These are phyloP conservation scores for Salix brachista DNA, from an alignment of 345 rosid genomes.

Conservation along the genomic window DNA sequence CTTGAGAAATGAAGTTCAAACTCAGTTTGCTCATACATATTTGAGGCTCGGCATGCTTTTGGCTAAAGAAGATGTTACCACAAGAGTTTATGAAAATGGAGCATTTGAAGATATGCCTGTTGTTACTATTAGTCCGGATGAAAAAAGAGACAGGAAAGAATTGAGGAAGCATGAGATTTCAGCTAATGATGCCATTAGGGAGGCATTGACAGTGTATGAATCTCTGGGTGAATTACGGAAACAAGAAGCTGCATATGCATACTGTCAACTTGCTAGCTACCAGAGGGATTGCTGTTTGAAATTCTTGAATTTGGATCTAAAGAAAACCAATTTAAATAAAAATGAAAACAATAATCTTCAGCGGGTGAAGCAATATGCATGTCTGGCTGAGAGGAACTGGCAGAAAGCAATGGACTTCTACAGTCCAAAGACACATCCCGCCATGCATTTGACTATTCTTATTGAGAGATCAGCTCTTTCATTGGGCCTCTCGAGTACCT, in stretches of 20 bases:
- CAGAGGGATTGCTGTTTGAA: conserved; percentile 72
- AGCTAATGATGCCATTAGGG: conserved; percentile 87
- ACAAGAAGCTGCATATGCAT: conserved; percentile 86
- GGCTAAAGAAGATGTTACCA: conserved; percentile 59
- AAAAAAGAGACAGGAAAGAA: conserved; percentile 35
- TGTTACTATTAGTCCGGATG: conserved; percentile 14
- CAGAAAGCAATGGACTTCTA: conserved; percentile 75
- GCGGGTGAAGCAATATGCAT: conserved; percentile 79
- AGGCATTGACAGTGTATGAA: conserved; percentile 80
- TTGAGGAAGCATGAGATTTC: conserved; percentile 59
- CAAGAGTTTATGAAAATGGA: conserved; percentile 50
- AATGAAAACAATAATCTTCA: conserved; percentile 43
- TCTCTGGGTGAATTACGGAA: conserved; percentile 67
- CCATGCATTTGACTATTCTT: conserved; percentile 71
- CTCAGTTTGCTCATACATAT: conserved; percentile 86
- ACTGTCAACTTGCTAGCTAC: conserved; percentile 81
- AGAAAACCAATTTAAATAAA: conserved; percentile 40
- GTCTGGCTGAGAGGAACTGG: conserved; percentile 86
- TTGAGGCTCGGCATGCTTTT: conserved; percentile 88
- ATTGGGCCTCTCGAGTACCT: conserved; percentile 43
- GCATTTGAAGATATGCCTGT: conserved; percentile 31
- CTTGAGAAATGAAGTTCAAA: conserved; percentile 63
- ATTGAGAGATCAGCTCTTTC: conserved; percentile 70
- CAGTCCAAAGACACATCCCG: conserved; percentile 60
- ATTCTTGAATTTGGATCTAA: conserved; percentile 47